Evolutionary conservation across 495 filamentous ascomycete genomes (phyloP).

Genomic region (Xylaria bambusicola): DNA sequence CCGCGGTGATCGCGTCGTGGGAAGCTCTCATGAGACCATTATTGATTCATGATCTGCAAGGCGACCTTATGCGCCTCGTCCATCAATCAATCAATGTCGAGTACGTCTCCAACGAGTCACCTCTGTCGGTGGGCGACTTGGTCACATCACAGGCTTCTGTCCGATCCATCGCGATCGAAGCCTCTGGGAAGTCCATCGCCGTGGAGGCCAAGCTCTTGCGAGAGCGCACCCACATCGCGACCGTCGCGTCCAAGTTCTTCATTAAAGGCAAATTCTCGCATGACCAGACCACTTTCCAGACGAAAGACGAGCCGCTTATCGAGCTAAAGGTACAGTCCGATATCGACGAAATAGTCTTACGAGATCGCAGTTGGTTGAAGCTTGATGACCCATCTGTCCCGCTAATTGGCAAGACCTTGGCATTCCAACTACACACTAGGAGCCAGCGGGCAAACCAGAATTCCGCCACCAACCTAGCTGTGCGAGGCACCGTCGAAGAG

Average conservation of each 20-base stretch:
- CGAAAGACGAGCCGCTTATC: conserved; percentile 79
- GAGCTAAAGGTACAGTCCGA: conserved; percentile 70
- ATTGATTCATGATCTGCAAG: conserved; percentile 78
- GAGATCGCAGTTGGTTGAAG: conserved; percentile 85
- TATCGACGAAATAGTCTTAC: conserved; percentile 78
- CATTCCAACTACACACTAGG: conserved; percentile 77
- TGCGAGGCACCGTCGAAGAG: conserved; percentile 74
- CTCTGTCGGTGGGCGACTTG: conserved; percentile 77
- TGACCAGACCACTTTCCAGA: conserved; percentile 84
- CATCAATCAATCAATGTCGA: conserved; percentile 87
- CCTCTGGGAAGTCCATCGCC: conserved; percentile 87
- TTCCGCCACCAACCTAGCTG: conserved; percentile 77
- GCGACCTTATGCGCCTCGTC: conserved; percentile 78
- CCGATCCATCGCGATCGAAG: conserved; percentile 83
- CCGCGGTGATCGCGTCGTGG: conserved; percentile 87
- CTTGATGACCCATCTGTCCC: conserved; percentile 55
- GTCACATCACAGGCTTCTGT: conserved; percentile 80
- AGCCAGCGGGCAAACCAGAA: conserved; percentile 78
- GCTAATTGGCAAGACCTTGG: conserved; percentile 74
- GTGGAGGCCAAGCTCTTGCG: conserved; percentile 81
- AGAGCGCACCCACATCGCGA: conserved; percentile 73
- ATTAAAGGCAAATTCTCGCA: conserved; percentile 79
- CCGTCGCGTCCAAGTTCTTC: conserved; percentile 83
- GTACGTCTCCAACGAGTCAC: conserved; percentile 79
- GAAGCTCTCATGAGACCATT: conserved; percentile 88